phyloP scores from a whole-genome alignment of 2,329 filamentous ascomycete species.

The Aureobasidium sp. region DNA sequence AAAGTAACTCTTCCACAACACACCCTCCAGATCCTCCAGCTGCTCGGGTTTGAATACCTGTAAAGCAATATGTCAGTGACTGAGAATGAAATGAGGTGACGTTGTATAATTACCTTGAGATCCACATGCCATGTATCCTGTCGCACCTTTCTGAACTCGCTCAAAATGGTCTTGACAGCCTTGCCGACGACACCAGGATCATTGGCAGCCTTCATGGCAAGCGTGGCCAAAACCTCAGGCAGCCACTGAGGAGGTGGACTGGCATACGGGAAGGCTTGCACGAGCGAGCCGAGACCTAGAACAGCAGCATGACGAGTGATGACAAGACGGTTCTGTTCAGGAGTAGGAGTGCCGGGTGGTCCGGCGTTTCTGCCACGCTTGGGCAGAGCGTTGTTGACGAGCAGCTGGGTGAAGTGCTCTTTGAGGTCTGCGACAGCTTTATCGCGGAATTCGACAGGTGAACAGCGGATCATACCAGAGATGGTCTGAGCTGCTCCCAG shows the following conservation, averaged over 20 bases:
- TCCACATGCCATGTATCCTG: conserved; percentile 98
- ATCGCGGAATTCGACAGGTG: conserved; percentile 70
- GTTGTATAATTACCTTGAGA: conserved; percentile 64
- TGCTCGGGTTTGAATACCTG: conserved; percentile 83
- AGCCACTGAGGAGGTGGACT: conserved; percentile 91
- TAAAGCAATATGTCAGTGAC: conserved; percentile 19
- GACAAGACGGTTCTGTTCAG: conserved; percentile 68
- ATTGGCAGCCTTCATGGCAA: conserved; percentile 77
- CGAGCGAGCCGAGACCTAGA: conserved; percentile 78
- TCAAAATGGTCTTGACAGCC: conserved; percentile 86
- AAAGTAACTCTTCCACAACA: conserved; percentile 99
- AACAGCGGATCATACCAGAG: conserved; percentile 97
- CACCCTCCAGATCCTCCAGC: conserved; percentile 88
- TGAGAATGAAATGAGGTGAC: neutral
- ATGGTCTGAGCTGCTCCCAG: conserved; percentile 87
- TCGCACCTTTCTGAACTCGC: conserved; percentile 98
- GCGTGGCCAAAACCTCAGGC: conserved; percentile 78
- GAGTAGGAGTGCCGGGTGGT: conserved; percentile 55
- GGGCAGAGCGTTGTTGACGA: conserved; percentile 81
- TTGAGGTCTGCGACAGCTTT: conserved; percentile 70
- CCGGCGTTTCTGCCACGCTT: conserved; percentile 41
- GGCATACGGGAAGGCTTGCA: conserved; percentile 93
- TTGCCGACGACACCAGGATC: conserved; percentile 92
- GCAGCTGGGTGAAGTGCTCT: conserved; percentile 67
- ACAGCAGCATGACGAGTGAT: conserved; percentile 84